Conservation (phyloP, 306 rosid genomes). For the Ormosia emarginata region DNA sequence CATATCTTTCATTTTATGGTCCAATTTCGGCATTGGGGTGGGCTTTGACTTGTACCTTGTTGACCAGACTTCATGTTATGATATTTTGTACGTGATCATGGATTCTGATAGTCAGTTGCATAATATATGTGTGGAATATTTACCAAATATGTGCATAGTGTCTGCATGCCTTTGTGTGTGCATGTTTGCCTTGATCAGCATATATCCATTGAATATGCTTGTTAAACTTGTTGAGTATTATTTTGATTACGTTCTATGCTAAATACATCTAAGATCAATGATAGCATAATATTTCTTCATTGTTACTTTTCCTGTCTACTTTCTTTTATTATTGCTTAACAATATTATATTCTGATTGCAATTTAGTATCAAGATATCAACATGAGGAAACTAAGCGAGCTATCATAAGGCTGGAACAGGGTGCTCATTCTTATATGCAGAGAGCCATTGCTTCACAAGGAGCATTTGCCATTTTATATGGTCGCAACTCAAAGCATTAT, state of each 20-base stretch:
- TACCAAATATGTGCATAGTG: not conserved
- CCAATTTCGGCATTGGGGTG: not conserved
- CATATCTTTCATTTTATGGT: not conserved
- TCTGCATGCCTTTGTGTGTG: not conserved
- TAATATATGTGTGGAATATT: not conserved
- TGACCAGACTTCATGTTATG: not conserved
- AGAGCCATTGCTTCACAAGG: constrained; percentile 82
- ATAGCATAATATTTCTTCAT: not conserved
- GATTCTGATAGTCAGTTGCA: not conserved
- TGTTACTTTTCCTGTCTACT: not conserved
- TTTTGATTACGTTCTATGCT: not conserved
- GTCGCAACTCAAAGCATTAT: constrained; percentile 72
- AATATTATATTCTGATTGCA: constrained; percentile 17
- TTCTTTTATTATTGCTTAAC: constrained; percentile 14
- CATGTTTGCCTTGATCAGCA: constrained; percentile 16
- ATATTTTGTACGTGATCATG: not conserved
- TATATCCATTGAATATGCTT: not conserved
- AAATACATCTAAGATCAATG: not conserved
- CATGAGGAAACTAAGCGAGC: constrained; percentile 64
- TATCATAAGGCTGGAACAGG: constrained; percentile 83
- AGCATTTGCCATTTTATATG: constrained; percentile 83
- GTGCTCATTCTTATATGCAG: constrained; percentile 63
- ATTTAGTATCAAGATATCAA: constrained; percentile 67
- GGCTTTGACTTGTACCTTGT: constrained; percentile 1
- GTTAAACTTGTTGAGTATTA: not conserved